These are phyloP conservation scores for Moniliophthora roreri DNA, from an alignment of 1,284 basidiomycete species.

Conservation along the genomic window DNA sequence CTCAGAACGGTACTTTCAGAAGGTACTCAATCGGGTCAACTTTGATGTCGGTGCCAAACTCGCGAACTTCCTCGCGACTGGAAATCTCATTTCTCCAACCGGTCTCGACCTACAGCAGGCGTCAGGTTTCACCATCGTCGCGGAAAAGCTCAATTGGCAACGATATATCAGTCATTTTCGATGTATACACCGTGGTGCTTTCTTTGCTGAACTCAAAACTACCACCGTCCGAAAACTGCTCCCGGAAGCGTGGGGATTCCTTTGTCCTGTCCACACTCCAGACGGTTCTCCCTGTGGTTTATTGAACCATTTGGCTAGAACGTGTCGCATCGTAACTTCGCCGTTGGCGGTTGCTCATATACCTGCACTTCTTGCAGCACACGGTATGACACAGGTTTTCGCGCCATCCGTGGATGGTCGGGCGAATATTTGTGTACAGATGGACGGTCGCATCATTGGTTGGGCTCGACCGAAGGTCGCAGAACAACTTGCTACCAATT, in stretches of 20 bases:
- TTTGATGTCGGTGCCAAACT: constrained; percentile 92
- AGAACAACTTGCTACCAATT: constrained; percentile 76
- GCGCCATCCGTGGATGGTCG: constrained; percentile 78
- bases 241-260: constrained; percentile 98
- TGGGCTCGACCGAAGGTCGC: constrained; percentile 85
- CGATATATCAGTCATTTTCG: constrained; percentile 99
- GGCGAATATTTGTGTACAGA: constrained; percentile 85
- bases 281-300: constrained; percentile 98
- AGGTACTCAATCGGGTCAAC: constrained; percentile 77
- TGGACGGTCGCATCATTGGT: constrained; percentile 95
- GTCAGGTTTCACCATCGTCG: constrained; percentile 97
- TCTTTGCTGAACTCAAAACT: constrained; percentile 99
- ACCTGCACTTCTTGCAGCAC: constrained; percentile 78
- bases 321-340: constrained; percentile 88
- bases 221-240: constrained; percentile 96
- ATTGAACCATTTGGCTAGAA: constrained; percentile 94
- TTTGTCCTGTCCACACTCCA: constrained; percentile 98
- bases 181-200: constrained; percentile 98
- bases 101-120: constrained; percentile 98
- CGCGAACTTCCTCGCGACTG: constrained; percentile 96
- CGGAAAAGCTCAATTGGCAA: constrained; percentile 98
- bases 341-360: constrained; percentile 80
- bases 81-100: constrained; percentile 92
- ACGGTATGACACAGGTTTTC: constrained; percentile 96
- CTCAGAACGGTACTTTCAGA: constrained; percentile 80